A percentile compares a stretch with the other conserved stretches of the same genome.
These are phyloP conservation scores for Cercospora beticola DNA, from an alignment of 2,329 filamentous ascomycete species.

Conservation along the genomic window DNA sequence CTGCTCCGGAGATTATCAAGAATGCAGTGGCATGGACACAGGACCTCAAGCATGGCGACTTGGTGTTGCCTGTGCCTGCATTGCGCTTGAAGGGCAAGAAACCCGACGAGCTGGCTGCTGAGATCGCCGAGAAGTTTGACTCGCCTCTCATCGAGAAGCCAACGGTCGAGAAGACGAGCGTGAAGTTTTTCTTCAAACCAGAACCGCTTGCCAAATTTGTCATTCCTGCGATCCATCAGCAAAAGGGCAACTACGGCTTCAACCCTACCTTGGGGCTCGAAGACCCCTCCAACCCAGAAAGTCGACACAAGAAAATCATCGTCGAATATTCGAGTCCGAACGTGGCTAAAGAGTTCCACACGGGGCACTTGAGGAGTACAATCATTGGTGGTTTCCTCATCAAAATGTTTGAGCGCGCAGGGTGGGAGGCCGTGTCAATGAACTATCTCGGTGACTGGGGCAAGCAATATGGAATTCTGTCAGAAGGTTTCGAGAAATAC, in stretches of 20 bases:
- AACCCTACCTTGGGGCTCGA: slow-evolving; percentile 60
- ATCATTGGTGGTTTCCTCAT: slow-evolving; percentile 73
- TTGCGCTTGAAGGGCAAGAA: slow-evolving; percentile 69
- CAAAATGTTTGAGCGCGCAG: slow-evolving; percentile 66
- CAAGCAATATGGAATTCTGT: slow-evolving; percentile 69
- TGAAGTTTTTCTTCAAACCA: slow-evolving; percentile 80
- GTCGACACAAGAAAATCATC: slow-evolving; percentile 65
- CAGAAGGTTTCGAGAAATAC: slow-evolving; percentile 72
- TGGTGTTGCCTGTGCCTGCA: slow-evolving; percentile 76
- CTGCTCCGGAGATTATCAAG: slow-evolving; percentile 70
- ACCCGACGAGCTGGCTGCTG: slow-evolving; percentile 56
- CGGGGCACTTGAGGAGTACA: slow-evolving; percentile 71
- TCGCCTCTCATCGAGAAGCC: slow-evolving; percentile 73
- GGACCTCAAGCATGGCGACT: slow-evolving; percentile 77
- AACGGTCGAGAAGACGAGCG: slow-evolving; percentile 63
- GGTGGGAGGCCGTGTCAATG: slow-evolving; percentile 69
- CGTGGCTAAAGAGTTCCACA: slow-evolving; percentile 80
- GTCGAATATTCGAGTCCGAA: slow-evolving; percentile 85
- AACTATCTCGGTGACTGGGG: slow-evolving; percentile 82
- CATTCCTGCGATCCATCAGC: slow-evolving; percentile 67
- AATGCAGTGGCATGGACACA: slow-evolving; percentile 75
- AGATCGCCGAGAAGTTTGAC: slow-evolving; percentile 57
- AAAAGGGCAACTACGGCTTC: slow-evolving; percentile 62
- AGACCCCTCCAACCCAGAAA: slow-evolving; percentile 60
- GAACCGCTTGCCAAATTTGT: slow-evolving; percentile 64